Base-by-base conservation (phyloP, 2,329 filamentous ascomycete species). In the Colletotrichum navitas region DNA sequence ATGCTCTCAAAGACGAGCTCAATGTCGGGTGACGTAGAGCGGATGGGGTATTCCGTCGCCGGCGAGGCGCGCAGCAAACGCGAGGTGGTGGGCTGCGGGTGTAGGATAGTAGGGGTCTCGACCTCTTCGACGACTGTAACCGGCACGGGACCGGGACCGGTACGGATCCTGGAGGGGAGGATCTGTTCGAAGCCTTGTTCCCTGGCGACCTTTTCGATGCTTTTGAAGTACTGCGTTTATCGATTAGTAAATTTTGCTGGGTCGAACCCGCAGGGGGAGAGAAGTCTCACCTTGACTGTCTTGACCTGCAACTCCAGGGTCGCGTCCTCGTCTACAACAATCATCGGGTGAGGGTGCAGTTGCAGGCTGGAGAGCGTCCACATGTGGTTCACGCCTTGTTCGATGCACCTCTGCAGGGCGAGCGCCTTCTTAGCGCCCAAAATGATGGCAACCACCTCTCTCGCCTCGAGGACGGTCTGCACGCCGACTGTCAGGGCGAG, bases 401-500 rank as follows among this genome's bases (percentile, higher is more conserved):
- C 94, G 74, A 97, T 89, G 76, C 92, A 94, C 76, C 90, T 92
- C 80, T 95, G 92, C 74, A 97, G 83, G 36, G 94, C 94, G 43
- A 93, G 84, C 1, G 93, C 90, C 82, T 97, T 97, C 85, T 94
- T 92, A 54, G 92, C 90, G 29, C 94, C 94, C 1, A 93, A 89
- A 74, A 94, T 94, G 76, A 97, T 93, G 76, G 94, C 91, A 36
- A 96, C 90, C 12, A 97, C 92, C 81, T 96, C 94, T 65, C 91
- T 85, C 3, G 93, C 91, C 79, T 95, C 93, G 75, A 96, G 86
- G 49, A 96, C 91, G 1, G 94, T 97, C 80, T 93, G 91, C 39
- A 97, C 92, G 54, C 94, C 94, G 14, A 97, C 94, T 0, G 93
- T 97, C 81, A 96, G 83, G 16, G 94, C 93, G 89, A 94, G 94